Evolutionary conservation across 805 yeast species (phyloP).

Genomic region (Millerozyma miso): DNA sequence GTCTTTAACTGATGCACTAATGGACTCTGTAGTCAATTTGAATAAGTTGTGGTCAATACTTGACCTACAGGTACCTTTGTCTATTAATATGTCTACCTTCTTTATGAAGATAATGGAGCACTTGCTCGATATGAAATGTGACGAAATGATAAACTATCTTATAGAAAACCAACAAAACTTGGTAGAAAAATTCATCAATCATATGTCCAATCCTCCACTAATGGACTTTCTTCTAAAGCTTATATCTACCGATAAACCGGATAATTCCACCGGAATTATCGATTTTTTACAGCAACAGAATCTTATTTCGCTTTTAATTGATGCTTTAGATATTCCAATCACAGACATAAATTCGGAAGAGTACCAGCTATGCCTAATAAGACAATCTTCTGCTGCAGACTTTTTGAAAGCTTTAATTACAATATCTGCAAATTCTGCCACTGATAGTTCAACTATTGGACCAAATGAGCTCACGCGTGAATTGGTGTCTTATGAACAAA

Average conservation of each 20-base stretch:
- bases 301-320: constrained; percentile 31
- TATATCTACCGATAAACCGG: constrained; percentile 45
- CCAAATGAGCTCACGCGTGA: constrained; percentile 45
- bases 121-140: constrained; percentile 45
- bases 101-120: constrained; percentile 88
- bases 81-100: constrained; percentile 76
- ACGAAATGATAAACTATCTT: constrained; percentile 42
- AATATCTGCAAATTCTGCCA: constrained; percentile 42
- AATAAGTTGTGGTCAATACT: constrained; percentile 76
- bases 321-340: constrained; percentile 25
- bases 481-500: constrained; percentile 34
- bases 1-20: constrained; percentile 86
- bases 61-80: constrained; percentile 61
- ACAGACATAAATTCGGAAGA: constrained; percentile 9
- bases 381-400: constrained; percentile 43
- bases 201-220: constrained; percentile 42
- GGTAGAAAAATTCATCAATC: constrained; percentile 40
- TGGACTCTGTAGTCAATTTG: constrained; percentile 66
- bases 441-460: constrained; percentile 43
- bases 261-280: constrained; percentile 43
- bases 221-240: constrained; percentile 43
- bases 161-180: constrained; percentile 40
- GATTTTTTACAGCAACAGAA: constrained; percentile 40
- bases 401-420: constrained; percentile 43
- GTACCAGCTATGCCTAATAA: constrained; percentile 19